Evolutionary conservation across 23 red algal species (phyloP).

Genomic region (Gracilaria domingensis): DNA sequence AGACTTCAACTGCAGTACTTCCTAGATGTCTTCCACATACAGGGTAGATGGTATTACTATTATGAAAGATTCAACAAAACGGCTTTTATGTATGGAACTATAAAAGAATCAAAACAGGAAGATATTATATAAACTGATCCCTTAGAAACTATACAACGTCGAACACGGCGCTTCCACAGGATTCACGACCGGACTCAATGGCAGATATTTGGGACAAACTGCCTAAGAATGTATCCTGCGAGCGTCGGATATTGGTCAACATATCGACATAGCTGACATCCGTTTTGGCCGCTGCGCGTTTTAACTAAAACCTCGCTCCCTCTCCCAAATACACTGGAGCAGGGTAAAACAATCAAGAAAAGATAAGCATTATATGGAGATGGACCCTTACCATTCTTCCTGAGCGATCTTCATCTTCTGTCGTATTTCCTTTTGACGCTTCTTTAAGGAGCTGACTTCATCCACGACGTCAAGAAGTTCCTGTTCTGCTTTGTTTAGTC

Average conservation of each 20-base stretch:
- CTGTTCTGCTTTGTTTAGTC: slow-evolving; percentile 53
- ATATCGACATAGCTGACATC: neutral
- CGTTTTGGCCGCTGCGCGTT: neutral
- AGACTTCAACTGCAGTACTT: no score
- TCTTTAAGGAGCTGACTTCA: slow-evolving; percentile 32
- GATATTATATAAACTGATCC: neutral
- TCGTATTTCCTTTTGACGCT: slow-evolving; percentile 29
- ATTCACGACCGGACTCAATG: neutral
- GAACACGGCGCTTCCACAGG: neutral
- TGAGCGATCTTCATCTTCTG: slow-evolving; percentile 58
- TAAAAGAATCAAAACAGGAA: neutral
- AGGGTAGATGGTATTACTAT: no score
- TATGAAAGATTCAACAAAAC: no score
- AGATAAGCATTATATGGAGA: slow-evolving; percentile 1
- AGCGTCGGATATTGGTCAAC: neutral
- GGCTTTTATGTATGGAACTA: neutral
- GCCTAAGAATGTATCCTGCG: neutral
- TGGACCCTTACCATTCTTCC: slow-evolving; percentile 51
- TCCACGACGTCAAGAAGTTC: slow-evolving; percentile 42
- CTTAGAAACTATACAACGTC: neutral
- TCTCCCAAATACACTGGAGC: neutral
- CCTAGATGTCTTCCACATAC: no score
- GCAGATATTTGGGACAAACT: neutral
- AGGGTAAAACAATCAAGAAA: neutral
- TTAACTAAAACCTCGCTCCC: neutral